Percentiles rank a stretch among this genome's conserved stretches.
Conservation (phyloP, 2,329 filamentous ascomycete genomes). For the Emergomyces orientalis region DNA sequence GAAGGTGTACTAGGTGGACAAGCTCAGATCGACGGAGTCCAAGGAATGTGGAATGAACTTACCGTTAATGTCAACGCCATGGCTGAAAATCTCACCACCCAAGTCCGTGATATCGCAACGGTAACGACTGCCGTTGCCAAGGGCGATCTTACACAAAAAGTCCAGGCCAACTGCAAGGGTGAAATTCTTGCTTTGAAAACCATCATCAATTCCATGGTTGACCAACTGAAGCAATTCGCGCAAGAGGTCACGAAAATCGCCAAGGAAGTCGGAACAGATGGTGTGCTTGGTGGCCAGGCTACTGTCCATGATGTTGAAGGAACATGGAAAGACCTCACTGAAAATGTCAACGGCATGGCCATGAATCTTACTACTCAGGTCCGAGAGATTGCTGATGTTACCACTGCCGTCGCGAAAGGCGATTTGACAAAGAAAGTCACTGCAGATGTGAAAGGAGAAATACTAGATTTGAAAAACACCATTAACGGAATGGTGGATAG, state of each 20-base stretch:
- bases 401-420: constrained; percentile 85
- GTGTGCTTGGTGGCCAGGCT: constrained; percentile 85
- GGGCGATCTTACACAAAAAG: constrained; percentile 92
- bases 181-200: constrained; percentile 93
- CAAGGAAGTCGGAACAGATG: constrained; percentile 92
- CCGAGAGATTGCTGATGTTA: constrained; percentile 93
- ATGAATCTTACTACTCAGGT: constrained; percentile 97
- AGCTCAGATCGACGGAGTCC: constrained; percentile 71
- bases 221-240: constrained; percentile 92
- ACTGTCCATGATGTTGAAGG: constrained; percentile 94
- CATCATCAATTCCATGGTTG: constrained; percentile 99
- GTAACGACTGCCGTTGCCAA: constrained; percentile 61
- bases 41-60: constrained; percentile 82
- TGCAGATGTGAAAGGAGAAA: constrained; percentile 87
- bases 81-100: constrained; percentile 77
- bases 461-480: constrained; percentile 87
- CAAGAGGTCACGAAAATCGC: constrained; percentile 95
- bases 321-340: constrained; percentile 92
- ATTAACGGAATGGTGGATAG: constrained; percentile 61
- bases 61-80: constrained; percentile 82
- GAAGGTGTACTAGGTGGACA: constrained; percentile 76
- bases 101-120: constrained; percentile 88
- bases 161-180: constrained; percentile 83
- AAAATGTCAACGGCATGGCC: constrained; percentile 96
- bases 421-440: constrained; percentile 95